A percentile compares a stretch with the other conserved stretches of the same genome.
These are phyloP conservation scores for Globisporangium echinulatum DNA, from an alignment of 352 stramenopile genomes.

Conservation along the genomic window DNA sequence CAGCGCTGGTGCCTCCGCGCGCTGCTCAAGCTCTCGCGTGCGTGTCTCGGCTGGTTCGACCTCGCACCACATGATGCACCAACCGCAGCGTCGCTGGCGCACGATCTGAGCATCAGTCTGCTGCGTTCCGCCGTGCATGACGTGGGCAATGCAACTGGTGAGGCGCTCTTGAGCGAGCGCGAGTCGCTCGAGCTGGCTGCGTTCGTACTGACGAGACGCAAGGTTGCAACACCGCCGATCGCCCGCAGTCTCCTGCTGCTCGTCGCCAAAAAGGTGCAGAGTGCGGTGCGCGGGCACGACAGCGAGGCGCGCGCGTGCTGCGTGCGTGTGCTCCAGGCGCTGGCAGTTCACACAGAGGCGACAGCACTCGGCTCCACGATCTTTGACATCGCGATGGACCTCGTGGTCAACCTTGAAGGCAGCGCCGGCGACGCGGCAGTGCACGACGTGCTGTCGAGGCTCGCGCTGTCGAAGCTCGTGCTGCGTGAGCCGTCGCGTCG, in stretches of 20 bases:
- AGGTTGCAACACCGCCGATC: neutral
- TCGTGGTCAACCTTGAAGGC: conserved; percentile 11
- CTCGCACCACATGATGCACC: neutral
- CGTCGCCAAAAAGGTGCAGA: conserved; percentile 7
- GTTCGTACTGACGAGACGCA: conserved; percentile 7
- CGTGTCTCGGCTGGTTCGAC: conserved; percentile 9
- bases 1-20: conserved; percentile 9
- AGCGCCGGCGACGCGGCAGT: neutral
- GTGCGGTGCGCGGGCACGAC: neutral
- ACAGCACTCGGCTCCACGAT: conserved; percentile 4
- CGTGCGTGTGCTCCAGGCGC: conserved; percentile 7
- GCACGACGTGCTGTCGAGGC: conserved; percentile 2
- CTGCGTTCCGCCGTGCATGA: neutral
- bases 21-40: conserved; percentile 13
- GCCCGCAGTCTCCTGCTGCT: neutral
- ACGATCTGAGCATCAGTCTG: conserved; percentile 10
- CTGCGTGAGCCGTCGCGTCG: conserved; percentile 1
- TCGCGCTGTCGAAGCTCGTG: conserved; percentile 7
- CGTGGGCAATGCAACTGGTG: neutral
- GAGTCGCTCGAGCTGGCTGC: conserved; percentile 8
- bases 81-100: neutral
- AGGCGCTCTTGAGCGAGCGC: neutral
- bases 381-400: conserved; percentile 12
- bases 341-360: conserved; percentile 4
- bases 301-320: conserved; percentile 4